These are phyloP conservation scores for Physaria fendleri DNA, from an alignment of 345 rosid species.

Conservation along the genomic window DNA sequence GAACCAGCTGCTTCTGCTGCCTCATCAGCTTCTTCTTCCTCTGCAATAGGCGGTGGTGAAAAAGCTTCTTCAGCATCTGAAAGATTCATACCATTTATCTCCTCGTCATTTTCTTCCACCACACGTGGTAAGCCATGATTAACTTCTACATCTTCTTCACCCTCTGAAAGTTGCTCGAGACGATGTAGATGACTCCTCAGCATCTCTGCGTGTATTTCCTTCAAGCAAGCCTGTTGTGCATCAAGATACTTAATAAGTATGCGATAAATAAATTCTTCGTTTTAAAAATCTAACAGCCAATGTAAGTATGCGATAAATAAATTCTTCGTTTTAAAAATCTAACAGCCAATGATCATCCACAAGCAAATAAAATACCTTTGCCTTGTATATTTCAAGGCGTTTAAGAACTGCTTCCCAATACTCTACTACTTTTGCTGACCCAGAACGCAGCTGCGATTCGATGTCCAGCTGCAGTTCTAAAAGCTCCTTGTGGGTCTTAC, in stretches of 20 bases:
- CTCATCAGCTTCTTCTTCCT: too few species aligned
- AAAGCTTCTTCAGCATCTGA: constrained; percentile 27
- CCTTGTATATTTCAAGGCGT: constrained; percentile 75
- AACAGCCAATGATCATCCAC: too few species aligned
- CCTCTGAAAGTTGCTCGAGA: constrained; percentile 63
- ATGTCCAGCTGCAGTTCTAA: constrained; percentile 57
- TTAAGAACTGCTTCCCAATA: constrained; percentile 91
- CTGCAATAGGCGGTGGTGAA: too few species aligned
- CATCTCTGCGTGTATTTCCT: constrained; percentile 81
- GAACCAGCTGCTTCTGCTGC: constrained; percentile 75
- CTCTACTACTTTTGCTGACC: constrained; percentile 86
- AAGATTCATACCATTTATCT: constrained; percentile 26
- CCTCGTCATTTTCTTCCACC: constrained; percentile 47
- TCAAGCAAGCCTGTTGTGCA: constrained; percentile 87
- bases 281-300: too few species aligned
- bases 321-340: too few species aligned
- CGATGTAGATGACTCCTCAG: constrained; percentile 58
- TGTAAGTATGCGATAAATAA: too few species aligned
- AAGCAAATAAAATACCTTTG: too few species aligned
- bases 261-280: too few species aligned
- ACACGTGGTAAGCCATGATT: too few species aligned
- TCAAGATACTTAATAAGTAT: too few species aligned
- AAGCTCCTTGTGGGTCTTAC: constrained; percentile 66
- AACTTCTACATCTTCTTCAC: constrained; percentile 32
- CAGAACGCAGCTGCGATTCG: constrained; percentile 68